A percentile compares a stretch with the other conserved stretches of the same genome.
Conservation (phyloP, 2,329 filamentous ascomycete genomes). For the Juglanconis oblonga region DNA sequence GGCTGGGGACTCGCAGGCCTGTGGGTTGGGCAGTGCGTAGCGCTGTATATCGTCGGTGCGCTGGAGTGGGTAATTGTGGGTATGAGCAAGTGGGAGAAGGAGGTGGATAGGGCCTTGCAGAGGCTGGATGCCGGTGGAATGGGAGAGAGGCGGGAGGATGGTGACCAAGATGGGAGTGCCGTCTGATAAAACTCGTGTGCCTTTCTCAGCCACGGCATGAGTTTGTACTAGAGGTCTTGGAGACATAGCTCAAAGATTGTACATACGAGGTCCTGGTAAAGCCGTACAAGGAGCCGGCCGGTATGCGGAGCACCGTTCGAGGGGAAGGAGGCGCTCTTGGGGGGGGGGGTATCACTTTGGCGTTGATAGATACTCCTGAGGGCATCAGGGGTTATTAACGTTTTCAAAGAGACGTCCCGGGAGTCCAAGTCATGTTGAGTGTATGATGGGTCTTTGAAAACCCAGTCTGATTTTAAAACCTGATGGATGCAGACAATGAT, state of each 20-base stretch:
- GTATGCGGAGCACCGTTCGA: too few species aligned
- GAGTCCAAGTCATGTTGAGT: too few species aligned
- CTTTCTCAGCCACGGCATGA: neutral
- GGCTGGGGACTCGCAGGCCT: slow-evolving; percentile 79
- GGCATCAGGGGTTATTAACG: too few species aligned
- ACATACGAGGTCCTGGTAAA: too few species aligned
- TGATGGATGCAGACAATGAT: too few species aligned
- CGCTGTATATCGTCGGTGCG: slow-evolving; percentile 74
- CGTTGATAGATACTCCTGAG: too few species aligned
- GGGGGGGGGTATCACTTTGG: too few species aligned
- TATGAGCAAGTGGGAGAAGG: slow-evolving; percentile 71
- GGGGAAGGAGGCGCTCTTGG: too few species aligned
- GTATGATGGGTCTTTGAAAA: too few species aligned
- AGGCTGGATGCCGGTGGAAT: slow-evolving; percentile 57
- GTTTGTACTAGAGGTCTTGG: neutral
- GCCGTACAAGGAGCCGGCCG: too few species aligned
- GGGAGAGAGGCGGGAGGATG: neutral
- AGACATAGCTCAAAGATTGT: neutral
- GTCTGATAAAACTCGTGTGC: neutral
- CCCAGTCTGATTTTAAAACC: too few species aligned
- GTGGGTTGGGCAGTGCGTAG: slow-evolving; percentile 82
- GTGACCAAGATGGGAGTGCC: neutral
- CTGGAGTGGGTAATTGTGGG: slow-evolving; percentile 79
- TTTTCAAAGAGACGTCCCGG: too few species aligned
- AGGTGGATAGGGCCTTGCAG: slow-evolving; percentile 68